Conservation (phyloP, 2,329 filamentous ascomycete species). For the Fusarium begoniae region DNA sequence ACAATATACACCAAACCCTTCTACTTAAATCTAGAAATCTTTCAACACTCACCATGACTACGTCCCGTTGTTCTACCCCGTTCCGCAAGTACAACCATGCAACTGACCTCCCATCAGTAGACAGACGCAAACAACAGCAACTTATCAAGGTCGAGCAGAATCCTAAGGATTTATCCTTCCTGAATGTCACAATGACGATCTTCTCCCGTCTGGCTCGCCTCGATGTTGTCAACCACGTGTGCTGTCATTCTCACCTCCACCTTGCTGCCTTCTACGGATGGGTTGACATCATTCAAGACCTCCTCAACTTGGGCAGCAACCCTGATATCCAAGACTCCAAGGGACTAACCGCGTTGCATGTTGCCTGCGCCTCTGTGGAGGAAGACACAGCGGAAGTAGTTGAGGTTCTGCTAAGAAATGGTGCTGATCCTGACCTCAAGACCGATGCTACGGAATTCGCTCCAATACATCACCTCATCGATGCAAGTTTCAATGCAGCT, state of each 20-base stretch:
- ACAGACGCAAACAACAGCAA: too few species aligned
- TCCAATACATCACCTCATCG: background rate
- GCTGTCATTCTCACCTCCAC: background rate
- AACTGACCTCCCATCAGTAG: background rate
- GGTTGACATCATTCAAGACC: background rate
- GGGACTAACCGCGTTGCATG: background rate
- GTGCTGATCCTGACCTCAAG: background rate
- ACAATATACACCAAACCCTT: background rate
- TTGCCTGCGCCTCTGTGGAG: background rate
- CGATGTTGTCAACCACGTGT: background rate
- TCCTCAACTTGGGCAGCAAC: background rate
- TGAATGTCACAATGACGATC: background rate
- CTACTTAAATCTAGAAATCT: fast-evolving
- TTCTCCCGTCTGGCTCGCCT: background rate
- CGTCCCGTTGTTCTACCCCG: fast-evolving
- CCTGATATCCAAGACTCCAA: background rate
- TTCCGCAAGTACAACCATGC: fast-evolving
- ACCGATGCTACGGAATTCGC: background rate
- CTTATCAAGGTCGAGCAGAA: background rate
- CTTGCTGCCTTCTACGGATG: background rate
- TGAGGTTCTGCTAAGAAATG: background rate
- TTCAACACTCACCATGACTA: background rate
- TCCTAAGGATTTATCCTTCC: background rate
- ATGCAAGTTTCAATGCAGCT: fast-evolving
- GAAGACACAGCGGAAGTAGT: background rate